Evolutionary conservation across 495 filamentous ascomycete species (phyloP).

Genomic region (Penicillium soppii): DNA sequence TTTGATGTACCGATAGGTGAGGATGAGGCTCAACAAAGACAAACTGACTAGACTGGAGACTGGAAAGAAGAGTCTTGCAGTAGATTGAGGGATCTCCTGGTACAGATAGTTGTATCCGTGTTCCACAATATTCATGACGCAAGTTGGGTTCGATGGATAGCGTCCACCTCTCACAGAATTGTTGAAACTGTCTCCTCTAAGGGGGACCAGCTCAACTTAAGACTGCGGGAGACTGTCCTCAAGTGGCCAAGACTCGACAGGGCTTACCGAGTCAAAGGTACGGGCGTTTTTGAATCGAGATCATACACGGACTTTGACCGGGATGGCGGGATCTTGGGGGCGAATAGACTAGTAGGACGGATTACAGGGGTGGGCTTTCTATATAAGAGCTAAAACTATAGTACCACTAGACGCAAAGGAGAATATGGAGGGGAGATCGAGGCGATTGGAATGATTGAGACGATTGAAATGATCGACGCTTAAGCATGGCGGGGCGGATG

Average conservation of each 20-base stretch:
- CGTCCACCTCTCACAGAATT: constrained; percentile 1
- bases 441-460: no score
- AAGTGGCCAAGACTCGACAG: not conserved
- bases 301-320: not conserved
- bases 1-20: not conserved
- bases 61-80: not conserved
- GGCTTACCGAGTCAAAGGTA: not conserved
- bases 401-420: not conserved
- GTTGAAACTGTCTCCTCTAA: constrained; percentile 2
- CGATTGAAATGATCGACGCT: not conserved
- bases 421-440: not conserved
- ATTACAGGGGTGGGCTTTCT: not conserved
- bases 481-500: not conserved
- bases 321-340: constrained; percentile 4
- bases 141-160: not conserved
- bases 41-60: not conserved
- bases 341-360: not conserved
- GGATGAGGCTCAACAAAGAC: not conserved
- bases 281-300: not conserved
- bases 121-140: not conserved
- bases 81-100: not conserved
- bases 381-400: not conserved
- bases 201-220: constrained; percentile 7
- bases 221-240: not conserved
- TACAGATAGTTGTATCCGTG: not conserved